Conservation (phyloP, 1,139 yeast species). For the Pneumocystis jirovecii region DNA sequence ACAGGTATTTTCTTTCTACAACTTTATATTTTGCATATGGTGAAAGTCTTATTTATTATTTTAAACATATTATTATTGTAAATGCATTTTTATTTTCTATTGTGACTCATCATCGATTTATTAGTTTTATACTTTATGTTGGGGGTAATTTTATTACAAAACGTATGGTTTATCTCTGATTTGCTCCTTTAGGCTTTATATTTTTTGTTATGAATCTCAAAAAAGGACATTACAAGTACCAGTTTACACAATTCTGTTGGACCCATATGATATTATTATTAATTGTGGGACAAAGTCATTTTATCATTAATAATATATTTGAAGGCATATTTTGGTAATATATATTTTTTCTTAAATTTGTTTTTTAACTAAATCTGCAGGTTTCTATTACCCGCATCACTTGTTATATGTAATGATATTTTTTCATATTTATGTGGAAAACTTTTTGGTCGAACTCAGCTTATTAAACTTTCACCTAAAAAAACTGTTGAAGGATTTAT, state of each 20-base stretch:
- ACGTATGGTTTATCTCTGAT: not conserved
- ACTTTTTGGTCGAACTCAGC: slow-evolving; percentile 84
- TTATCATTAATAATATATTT: slow-evolving; percentile 76
- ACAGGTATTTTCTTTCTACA: slow-evolving; percentile 35
- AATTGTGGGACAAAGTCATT: slow-evolving; percentile 88
- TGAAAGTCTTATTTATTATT: slow-evolving; percentile 56
- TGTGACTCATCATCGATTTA: slow-evolving; percentile 61
- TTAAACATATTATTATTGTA: slow-evolving; percentile 33
- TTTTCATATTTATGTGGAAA: slow-evolving; percentile 96
- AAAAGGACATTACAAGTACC: slow-evolving; percentile 79
- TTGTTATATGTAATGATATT: slow-evolving; percentile 87
- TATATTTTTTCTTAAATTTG: slow-evolving; percentile 20
- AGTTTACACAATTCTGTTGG: slow-evolving; percentile 81
- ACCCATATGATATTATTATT: slow-evolving; percentile 87
- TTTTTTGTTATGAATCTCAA: slow-evolving; percentile 80
- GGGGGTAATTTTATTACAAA: slow-evolving; percentile 29
- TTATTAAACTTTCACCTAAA: slow-evolving; percentile 87
- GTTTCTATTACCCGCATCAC: slow-evolving; percentile 60
- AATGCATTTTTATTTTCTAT: slow-evolving; percentile 32
- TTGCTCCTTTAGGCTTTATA: slow-evolving; percentile 38
- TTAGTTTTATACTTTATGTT: slow-evolving; percentile 70
- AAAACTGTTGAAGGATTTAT: slow-evolving; percentile 94
- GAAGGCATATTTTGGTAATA: slow-evolving; percentile 78
- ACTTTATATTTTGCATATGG: slow-evolving; percentile 85
- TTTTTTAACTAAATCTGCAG: not conserved